Conservation (phyloP, 768 basidiomycete species). For the Xanthoconium stramineum region DNA sequence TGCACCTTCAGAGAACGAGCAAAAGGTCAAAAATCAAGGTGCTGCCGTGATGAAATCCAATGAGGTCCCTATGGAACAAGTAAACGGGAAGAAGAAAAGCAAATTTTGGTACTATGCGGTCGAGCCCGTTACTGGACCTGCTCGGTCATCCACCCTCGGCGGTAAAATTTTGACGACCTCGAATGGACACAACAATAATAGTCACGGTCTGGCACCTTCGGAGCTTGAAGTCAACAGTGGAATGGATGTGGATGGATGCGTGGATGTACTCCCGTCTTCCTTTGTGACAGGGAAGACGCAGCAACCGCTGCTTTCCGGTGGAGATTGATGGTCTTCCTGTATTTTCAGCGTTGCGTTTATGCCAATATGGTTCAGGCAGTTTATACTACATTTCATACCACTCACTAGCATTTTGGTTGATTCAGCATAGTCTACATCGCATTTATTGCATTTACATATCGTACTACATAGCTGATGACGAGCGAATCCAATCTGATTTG, state of each 20-base stretch:
- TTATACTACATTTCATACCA: slow-evolving; percentile 30
- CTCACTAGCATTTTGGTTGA: slow-evolving; percentile 27
- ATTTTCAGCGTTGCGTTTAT: slow-evolving; percentile 10
- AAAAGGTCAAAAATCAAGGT: slow-evolving; percentile 51
- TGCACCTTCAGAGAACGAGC: slow-evolving; percentile 30
- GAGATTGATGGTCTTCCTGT: slow-evolving; percentile 5
- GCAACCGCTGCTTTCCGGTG: slow-evolving; percentile 7
- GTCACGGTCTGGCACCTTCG: slow-evolving; percentile 5
- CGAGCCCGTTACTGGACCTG: slow-evolving; percentile 52
- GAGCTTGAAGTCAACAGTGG: slow-evolving; percentile 1
- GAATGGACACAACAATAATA: slow-evolving; percentile 22
- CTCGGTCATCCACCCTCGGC: slow-evolving; percentile 11
- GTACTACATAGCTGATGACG: slow-evolving; percentile 6
- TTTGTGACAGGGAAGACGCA: slow-evolving; percentile 14
- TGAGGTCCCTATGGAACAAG: slow-evolving; percentile 71
- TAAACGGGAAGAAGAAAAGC: slow-evolving; percentile 79
- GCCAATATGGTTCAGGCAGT: slow-evolving; percentile 4
- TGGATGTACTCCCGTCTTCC: slow-evolving; percentile 15
- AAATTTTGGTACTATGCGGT: slow-evolving; percentile 90
- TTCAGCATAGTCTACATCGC: slow-evolving; percentile 29
- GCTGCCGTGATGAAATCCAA: slow-evolving; percentile 67
- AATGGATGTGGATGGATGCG: slow-evolving; percentile 26
- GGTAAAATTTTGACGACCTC: slow-evolving; percentile 12
- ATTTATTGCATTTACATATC: slow-evolving; percentile 25
- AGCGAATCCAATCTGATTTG: neutral